phyloP scores from a whole-genome alignment of 305 asterid species.

The Nicotiana rustica region DNA sequence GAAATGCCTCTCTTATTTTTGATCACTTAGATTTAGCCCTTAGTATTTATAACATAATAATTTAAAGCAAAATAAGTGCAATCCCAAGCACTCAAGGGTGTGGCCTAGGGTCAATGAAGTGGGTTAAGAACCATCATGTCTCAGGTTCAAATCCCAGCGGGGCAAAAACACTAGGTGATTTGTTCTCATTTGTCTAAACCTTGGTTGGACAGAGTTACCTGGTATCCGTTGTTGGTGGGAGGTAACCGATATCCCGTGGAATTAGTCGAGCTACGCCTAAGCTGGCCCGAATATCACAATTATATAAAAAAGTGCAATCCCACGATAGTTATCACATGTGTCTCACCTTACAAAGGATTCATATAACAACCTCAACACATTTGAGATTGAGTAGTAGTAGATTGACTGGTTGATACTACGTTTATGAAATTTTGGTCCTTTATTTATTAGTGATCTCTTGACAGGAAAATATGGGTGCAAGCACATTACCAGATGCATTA shows the following conservation, averaged over 20 bases:
- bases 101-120: too few species aligned
- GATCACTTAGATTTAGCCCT: not conserved
- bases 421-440: not conserved
- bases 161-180: too few species aligned
- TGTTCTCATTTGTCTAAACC: too few species aligned
- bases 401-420: not conserved
- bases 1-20: not conserved
- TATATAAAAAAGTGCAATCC: too few species aligned
- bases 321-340: not conserved
- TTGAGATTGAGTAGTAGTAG: slow-evolving; percentile 13
- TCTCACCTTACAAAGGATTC: not conserved
- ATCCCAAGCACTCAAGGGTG: too few species aligned
- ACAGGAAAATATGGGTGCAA: slow-evolving; percentile 44
- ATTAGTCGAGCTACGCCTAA: too few species aligned
- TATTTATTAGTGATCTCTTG: not conserved
- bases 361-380: not conserved
- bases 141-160: too few species aligned
- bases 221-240: too few species aligned
- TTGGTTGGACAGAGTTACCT: too few species aligned
- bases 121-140: too few species aligned
- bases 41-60: not conserved
- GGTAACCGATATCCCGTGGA: too few species aligned
- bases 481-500: slow-evolving; percentile 41
- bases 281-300: too few species aligned
- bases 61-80: not conserved